Base-by-base conservation (phyloP, 306 rosid species). In the Prunus persica region DNA sequence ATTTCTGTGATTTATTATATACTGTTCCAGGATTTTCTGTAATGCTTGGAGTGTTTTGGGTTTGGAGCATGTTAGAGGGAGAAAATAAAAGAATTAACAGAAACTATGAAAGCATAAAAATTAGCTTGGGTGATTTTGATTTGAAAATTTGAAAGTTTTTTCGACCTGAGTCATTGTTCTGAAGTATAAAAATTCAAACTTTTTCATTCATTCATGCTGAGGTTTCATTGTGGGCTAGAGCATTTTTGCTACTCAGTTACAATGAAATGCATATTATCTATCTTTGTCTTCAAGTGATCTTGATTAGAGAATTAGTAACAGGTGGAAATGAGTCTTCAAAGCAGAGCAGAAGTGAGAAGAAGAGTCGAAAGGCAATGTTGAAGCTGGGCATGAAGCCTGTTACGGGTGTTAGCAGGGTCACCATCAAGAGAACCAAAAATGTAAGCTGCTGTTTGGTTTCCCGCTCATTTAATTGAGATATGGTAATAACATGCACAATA, bases 321-420 rank as follows among this genome's bases (percentile, higher is more conserved):
- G 98, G 88, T 61, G 87, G 79, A 22, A 51, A 79, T 63, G 99
- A 90, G 69, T 86, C 90, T 66, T 92, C 98, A 34, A 96, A 96
- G 83, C 99, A 96, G 83, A 92, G 97, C 92, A 84, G 98, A 82
- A 96, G 98, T 15, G 99, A 96, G 85, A 96, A 96, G 87, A 96
- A 96, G 88, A 96, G 98, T 70, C 88, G 98, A 66, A 96, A 96
- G 79, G 99, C 98, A 20, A 91, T 96, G 98, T 56, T 96, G 91
- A 92, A 96, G 88, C 88, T 96, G 13, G 99, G 99, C 24, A 84
- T 96, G 88, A 91, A 89, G 77, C 93, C 97, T 18, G 91, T 92
- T 43, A 86, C 93, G 0, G 97, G 99, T 56, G 97, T 96, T 73
- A 89, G 93, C 77, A 84, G 99, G 62, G 98, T 96, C 69, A 92